phyloP scores from a whole-genome alignment of 176 grass and related monocot species.

The Musa itinerans region DNA sequence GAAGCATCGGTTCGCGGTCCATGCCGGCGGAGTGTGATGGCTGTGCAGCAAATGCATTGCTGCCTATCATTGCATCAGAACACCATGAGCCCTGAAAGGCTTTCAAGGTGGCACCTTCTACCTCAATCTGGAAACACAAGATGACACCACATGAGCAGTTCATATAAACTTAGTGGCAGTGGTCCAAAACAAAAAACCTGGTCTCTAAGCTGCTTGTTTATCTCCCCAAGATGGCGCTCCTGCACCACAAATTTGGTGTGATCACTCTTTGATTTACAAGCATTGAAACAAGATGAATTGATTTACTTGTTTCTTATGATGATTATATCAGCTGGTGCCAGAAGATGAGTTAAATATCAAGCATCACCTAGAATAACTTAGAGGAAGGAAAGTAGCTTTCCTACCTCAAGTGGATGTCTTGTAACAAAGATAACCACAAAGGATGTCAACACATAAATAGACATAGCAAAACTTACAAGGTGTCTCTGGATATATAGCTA shows the following conservation, averaged over 20 bases:
- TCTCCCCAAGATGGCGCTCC: constrained; percentile 83
- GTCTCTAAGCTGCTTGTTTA: constrained; percentile 83
- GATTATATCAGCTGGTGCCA: too few relatives aligned
- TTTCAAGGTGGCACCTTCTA: constrained; percentile 55
- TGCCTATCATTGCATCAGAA: constrained; percentile 33
- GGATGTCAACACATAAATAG: too few relatives aligned
- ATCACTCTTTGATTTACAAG: not conserved
- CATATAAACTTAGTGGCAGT: not conserved
- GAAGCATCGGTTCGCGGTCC: constrained; percentile 75
- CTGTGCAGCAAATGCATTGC: constrained; percentile 43
- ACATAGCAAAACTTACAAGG: too few relatives aligned
- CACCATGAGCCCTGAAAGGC: constrained; percentile 56
- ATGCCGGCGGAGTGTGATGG: constrained; percentile 36
- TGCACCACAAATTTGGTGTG: constrained; percentile 20
- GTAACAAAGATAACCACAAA: too few relatives aligned
- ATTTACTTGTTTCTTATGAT: too few relatives aligned
- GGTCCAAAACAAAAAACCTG: constrained; percentile 29
- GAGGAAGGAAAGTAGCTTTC: too few relatives aligned
- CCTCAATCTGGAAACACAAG: constrained; percentile 30
- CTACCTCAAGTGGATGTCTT: too few relatives aligned
- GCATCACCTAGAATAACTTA: too few relatives aligned
- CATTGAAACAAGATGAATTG: too few relatives aligned
- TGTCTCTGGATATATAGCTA: too few relatives aligned
- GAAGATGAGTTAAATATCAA: too few relatives aligned
- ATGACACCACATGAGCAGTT: not conserved